phyloP scores from a whole-genome alignment of 2,329 filamentous ascomycete genomes.

The Ampelomyces quisqualis region DNA sequence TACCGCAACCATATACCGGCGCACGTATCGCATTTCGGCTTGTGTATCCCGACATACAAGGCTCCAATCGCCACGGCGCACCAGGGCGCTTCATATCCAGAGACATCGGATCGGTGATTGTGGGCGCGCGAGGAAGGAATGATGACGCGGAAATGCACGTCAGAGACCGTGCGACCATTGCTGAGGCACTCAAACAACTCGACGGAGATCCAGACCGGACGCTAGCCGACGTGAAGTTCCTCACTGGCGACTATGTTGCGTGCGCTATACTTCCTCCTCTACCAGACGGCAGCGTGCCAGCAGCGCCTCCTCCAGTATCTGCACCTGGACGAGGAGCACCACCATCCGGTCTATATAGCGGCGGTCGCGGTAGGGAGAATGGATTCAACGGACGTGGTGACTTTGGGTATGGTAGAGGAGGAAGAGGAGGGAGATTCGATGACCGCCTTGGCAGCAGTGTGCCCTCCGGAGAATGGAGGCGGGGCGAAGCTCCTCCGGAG shows the following conservation, averaged over 20 bases:
- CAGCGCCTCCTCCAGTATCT: conserved; percentile 53
- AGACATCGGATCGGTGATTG: conserved; percentile 78
- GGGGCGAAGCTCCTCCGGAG: conserved; percentile 64
- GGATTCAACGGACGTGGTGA: conserved; percentile 39
- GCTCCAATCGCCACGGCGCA: conserved; percentile 44
- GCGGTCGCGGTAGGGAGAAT: conserved; percentile 33
- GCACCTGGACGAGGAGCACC: conserved; percentile 35
- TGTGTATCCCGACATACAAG: conserved; percentile 73
- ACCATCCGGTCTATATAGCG: conserved; percentile 28
- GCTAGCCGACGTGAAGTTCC: conserved; percentile 73
- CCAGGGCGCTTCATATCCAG: conserved; percentile 70
- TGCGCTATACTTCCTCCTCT: conserved; percentile 78
- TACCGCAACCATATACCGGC: conserved; percentile 74
- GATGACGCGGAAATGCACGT: conserved; percentile 19
- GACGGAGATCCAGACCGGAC: conserved; percentile 69
- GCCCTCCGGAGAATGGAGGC: conserved; percentile 64
- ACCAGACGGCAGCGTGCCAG: conserved; percentile 71
- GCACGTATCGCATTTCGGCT: conserved; percentile 86
- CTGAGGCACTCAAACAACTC: conserved; percentile 47
- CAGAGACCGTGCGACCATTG: conserved; percentile 16
- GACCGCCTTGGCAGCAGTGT: conserved; percentile 46
- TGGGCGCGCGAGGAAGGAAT: conserved; percentile 52
- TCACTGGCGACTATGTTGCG: conserved; percentile 85
- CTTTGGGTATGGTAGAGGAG: conserved; percentile 42
- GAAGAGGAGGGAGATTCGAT: conserved; percentile 37